Evolutionary conservation across 495 filamentous ascomycete genomes (phyloP).

Genomic region (Talaromyces thailandensis): DNA sequence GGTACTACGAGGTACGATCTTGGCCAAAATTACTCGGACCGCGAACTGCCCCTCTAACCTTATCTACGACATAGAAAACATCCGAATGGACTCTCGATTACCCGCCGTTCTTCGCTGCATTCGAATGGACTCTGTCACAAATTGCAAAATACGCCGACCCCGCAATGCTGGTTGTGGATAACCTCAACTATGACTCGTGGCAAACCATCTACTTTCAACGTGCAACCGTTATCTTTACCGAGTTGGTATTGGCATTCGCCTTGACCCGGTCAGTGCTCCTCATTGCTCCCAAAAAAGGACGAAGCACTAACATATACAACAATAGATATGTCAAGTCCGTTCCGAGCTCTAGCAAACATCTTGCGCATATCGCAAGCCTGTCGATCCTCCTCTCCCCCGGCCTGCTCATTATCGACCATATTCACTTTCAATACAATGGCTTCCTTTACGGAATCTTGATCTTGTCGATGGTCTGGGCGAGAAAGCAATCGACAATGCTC

Average conservation of each 20-base stretch:
- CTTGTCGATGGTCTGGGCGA: slow-evolving; percentile 72
- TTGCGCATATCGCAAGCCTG: slow-evolving; percentile 78
- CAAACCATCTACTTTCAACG: slow-evolving; percentile 91
- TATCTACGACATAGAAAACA: slow-evolving; percentile 48
- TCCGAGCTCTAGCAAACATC: slow-evolving; percentile 52
- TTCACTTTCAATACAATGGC: slow-evolving; percentile 99
- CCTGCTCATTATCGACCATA: slow-evolving; percentile 94
- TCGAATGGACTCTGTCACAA: slow-evolving; percentile 90
- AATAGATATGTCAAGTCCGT: slow-evolving; percentile 63
- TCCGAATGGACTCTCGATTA: slow-evolving; percentile 99
- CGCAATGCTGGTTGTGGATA: slow-evolving; percentile 71
- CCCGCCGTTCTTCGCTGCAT: slow-evolving; percentile 93
- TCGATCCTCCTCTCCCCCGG: slow-evolving; percentile 89
- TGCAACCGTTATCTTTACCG: slow-evolving; percentile 75
- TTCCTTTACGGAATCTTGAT: slow-evolving; percentile 88
- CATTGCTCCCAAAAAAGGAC: neutral
- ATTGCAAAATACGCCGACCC: slow-evolving; percentile 68
- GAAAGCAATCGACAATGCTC: slow-evolving; percentile 67
- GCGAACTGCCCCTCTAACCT: slow-evolving; percentile 1
- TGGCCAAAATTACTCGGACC: neutral
- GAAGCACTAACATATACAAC: slow-evolving; percentile 1
- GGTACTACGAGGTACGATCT: slow-evolving; percentile 75
- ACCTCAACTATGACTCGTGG: slow-evolving; percentile 79
- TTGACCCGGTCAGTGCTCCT: slow-evolving; percentile 53
- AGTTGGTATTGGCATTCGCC: slow-evolving; percentile 78